These are phyloP conservation scores for Parastagonospora nodorum DNA, from an alignment of 2,329 filamentous ascomycete species.

Conservation along the genomic window DNA sequence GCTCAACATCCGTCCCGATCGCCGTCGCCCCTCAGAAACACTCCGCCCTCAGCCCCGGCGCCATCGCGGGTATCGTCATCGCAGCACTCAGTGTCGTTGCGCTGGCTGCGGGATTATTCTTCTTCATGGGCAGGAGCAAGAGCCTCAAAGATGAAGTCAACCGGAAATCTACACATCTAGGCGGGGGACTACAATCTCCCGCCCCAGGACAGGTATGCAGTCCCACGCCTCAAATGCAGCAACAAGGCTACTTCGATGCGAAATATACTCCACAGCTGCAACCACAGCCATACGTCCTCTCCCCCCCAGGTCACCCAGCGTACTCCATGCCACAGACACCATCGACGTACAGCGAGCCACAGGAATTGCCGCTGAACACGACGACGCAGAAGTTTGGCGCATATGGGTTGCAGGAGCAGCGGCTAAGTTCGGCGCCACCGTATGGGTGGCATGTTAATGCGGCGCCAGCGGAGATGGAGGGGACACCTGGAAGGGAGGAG, in stretches of 20 bases:
- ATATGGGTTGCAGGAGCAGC: background rate
- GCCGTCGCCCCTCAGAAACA: background rate
- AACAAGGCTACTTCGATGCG: too few species aligned
- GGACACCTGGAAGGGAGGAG: background rate
- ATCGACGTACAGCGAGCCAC: too few species aligned
- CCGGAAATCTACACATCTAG: constrained; percentile 8
- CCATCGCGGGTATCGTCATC: constrained; percentile 60
- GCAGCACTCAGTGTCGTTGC: constrained; percentile 51
- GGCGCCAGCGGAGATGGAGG: constrained; percentile 9
- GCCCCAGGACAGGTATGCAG: too few species aligned
- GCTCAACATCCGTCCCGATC: background rate
- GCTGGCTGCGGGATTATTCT: constrained; percentile 29
- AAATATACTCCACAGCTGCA: too few species aligned
- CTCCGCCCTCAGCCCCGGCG: constrained; percentile 39
- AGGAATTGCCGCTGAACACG: background rate
- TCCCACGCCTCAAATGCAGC: too few species aligned
- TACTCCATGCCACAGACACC: too few species aligned
- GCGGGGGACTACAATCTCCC: too few species aligned
- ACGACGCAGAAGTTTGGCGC: background rate
- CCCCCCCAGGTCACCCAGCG: too few species aligned
- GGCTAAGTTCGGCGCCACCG: constrained; percentile 1
- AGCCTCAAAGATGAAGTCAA: constrained; percentile 28
- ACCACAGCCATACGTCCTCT: too few species aligned
- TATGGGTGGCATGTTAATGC: constrained; percentile 9
- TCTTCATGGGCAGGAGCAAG: constrained; percentile 32